Evolutionary conservation across 192 early-diverging fungal genomes (phyloP), one percentile per base, ranked within the genome.

Genomic region (Umbelopsis vinacea): DNA sequence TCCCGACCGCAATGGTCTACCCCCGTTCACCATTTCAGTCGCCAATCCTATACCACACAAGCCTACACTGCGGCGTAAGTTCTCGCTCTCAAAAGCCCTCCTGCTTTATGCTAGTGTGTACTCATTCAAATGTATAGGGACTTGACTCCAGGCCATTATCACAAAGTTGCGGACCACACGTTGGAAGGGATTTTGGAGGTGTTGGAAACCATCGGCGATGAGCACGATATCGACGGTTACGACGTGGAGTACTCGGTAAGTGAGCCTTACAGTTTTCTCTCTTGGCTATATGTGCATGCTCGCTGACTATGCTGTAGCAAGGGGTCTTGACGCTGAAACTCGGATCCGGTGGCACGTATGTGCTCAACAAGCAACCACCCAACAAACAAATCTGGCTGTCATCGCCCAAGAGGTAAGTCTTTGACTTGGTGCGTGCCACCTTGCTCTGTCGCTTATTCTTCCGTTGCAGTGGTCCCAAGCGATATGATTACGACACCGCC

Each of bases 381-480:
- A 99, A 98, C 81, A 93, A 91, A 74, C 97, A 99, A 79, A 96
- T 99, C 12, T 99, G 97, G 97, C 82, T 97, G 19, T 98, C 96
- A 45, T 98, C 96, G 26, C 97, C 97, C 1, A 76, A 79, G 35
- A 86, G 84, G 84, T 86, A 74, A 43, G 19, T 33, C 26, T 29
- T 37, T 26, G 19, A 45, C 33, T 48, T 40, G 48, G 19, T n/a
- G n/a, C 2, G 10, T 46, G 21, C 50, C 6, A 26, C 29, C 67
- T 43, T 26, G 66, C 29, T 22, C 66, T 33, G 23, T 33, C 12
- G 46, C 15, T 33, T 19, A 17, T 67, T 46, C 23, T 46, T 35
- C 72, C 6, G 6, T 50, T 17, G 48, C 63, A 94, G 93, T 75
- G 95, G 95, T 3, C 95, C 95, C 1, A 92, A 94, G 76, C 87